Percentiles rank a stretch among this genome's conserved stretches.
Conservation (phyloP, 129 eudicot genomes). For the Lonicera japonica region DNA sequence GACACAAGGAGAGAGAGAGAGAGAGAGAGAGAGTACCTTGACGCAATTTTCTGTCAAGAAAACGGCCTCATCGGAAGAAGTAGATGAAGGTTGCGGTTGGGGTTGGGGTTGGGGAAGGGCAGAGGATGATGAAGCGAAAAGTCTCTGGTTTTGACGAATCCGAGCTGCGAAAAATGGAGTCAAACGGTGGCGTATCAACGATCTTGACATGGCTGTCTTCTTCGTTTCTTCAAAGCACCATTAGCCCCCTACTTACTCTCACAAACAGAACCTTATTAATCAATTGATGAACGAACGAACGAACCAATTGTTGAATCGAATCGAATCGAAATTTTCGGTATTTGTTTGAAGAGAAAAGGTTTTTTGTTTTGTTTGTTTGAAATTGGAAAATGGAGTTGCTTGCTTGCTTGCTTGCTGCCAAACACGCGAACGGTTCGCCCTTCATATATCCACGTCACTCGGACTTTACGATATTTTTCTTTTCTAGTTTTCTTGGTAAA, state of each 20-base stretch:
- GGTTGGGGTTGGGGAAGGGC: constrained; percentile 38
- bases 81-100: constrained; percentile 22
- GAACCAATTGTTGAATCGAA: no score
- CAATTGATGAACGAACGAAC: no score
- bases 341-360: no score
- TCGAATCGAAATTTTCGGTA: no score
- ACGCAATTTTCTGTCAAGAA: constrained; percentile 68
- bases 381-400: no score
- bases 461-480: no score
- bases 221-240: not conserved
- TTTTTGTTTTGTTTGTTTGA: no score
- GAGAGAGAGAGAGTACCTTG: constrained; percentile 32
- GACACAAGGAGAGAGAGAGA: not conserved
- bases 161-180: constrained; percentile 47
- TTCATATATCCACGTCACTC: no score
- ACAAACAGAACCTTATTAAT: no score
- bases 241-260: not conserved
- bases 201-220: constrained; percentile 24
- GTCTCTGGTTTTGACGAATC: constrained; percentile 52
- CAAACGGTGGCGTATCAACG: constrained; percentile 42
- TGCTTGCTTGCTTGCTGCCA: no score
- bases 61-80: constrained; percentile 40
- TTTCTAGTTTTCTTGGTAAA: no score
- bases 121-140: constrained; percentile 44
- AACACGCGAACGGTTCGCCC: no score